Evolutionary conservation across 1,284 basidiomycete species (phyloP), one percentile per base, ranked within the genome.

Genomic region (Sporisorium reilianum): DNA sequence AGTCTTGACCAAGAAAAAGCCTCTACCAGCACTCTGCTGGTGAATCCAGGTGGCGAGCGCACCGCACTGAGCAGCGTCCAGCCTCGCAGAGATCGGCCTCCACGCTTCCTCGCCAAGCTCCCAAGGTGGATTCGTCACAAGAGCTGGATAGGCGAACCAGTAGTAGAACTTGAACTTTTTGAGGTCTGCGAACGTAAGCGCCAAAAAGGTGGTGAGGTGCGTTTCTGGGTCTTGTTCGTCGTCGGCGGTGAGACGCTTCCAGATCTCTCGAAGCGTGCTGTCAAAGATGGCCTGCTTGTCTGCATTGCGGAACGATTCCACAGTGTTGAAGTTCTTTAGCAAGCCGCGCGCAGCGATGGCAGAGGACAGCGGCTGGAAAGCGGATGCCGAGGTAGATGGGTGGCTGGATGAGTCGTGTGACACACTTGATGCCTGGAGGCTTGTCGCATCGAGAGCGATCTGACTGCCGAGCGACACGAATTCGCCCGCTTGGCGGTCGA

Each of bases 151-250:
- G 0, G 93, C 93, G 80, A 97, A 97, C 95, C 96, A 98, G 86
- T 99, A 97, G 84, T 92, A 95, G 85, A 94, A 98, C 73, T 92
- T 92, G 87, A 96, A 98, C 85, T 96, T 97, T 88, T 99, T 99
- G 65, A 99, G 90, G 85, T 99, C 97, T 0, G 97, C 93, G 80
- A 92, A 99, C 0, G 94, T 94, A 75, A 99, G 91, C 26, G 97
- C 87, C 16, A 97, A 87, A 86, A 98, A 98, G 2, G 88, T 88
- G 61, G 90, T 92, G 51, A 97, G 87, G 0, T 34, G 28, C 5
- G 20, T 25, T 14, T 62, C 67, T 54, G 79, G 77, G 10, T 76
- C 64, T 28, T 64, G 30, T 9, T 65, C 44, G n/a, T 41, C 38
- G 44, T 46, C 42, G 42, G 25, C 44, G 18, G 32, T 14, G 12